phyloP scores from a whole-genome alignment of 2,329 filamentous ascomycete genomes.

The Coniella vitis region DNA sequence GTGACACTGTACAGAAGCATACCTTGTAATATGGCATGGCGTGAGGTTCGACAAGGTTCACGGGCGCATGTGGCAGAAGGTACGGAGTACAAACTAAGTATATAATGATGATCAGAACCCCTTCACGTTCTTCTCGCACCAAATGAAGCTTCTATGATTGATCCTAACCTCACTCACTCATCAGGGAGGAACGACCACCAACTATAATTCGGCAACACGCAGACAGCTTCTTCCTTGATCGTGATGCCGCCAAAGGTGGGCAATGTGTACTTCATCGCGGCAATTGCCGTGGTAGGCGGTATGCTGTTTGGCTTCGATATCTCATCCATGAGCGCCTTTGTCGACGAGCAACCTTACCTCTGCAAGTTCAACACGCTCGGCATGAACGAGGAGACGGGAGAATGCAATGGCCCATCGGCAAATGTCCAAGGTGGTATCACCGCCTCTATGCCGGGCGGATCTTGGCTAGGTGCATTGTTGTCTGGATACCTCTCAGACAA shows the following conservation, averaged over 20 bases:
- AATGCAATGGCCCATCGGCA: slow-evolving; percentile 46
- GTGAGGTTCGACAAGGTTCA: too few relatives aligned
- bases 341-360: slow-evolving; percentile 34
- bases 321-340: slow-evolving; percentile 38
- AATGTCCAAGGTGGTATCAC: slow-evolving; percentile 57
- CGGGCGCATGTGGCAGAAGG: too few relatives aligned
- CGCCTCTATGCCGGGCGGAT: slow-evolving; percentile 64
- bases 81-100: too few relatives aligned
- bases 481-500: slow-evolving; percentile 54
- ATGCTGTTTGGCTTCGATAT: slow-evolving; percentile 11
- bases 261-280: slow-evolving; percentile 37
- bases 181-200: too few relatives aligned
- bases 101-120: too few relatives aligned
- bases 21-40: too few relatives aligned
- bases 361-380: slow-evolving; percentile 36
- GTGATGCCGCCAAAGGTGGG: slow-evolving; percentile 20
- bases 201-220: too few relatives aligned
- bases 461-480: slow-evolving; percentile 56
- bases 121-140: too few relatives aligned
- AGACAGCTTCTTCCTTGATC: too few relatives aligned
- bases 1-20: too few relatives aligned
- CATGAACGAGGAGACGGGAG: slow-evolving; percentile 24
- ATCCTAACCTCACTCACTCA: too few relatives aligned
- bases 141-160: too few relatives aligned
- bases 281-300: slow-evolving; percentile 34